Percentiles rank a stretch among this genome's conserved stretches.
These are phyloP conservation scores for Ploettnerulaceae sp. DNA, from an alignment of 2,329 filamentous ascomycete species.

Conservation along the genomic window DNA sequence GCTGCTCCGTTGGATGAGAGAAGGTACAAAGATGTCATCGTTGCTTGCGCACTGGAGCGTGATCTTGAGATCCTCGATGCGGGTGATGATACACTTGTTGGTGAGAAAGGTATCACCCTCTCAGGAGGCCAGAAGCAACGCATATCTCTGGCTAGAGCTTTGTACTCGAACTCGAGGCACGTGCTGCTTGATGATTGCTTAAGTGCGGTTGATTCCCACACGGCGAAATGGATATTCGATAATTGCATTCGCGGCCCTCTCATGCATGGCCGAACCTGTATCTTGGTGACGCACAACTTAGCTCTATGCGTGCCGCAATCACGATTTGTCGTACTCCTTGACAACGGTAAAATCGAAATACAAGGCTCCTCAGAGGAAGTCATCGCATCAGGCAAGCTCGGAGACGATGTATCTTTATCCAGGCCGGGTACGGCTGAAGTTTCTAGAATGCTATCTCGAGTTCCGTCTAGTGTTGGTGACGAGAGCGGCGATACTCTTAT, in stretches of 20 bases:
- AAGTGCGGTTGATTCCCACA: slow-evolving; percentile 95
- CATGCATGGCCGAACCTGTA: slow-evolving; percentile 85
- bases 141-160: slow-evolving; percentile 89
- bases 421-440: slow-evolving; percentile 62
- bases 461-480: slow-evolving; percentile 69
- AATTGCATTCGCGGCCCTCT: slow-evolving; percentile 85
- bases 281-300: slow-evolving; percentile 93
- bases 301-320: slow-evolving; percentile 79
- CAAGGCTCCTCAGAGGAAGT: slow-evolving; percentile 77
- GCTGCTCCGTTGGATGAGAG: slow-evolving; percentile 73
- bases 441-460: slow-evolving; percentile 72
- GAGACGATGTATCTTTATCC: slow-evolving; percentile 78
- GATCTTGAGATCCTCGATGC: slow-evolving; percentile 89
- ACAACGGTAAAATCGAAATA: slow-evolving; percentile 74
- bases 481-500: slow-evolving; percentile 52
- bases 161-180: slow-evolving; percentile 94
- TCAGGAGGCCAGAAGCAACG: slow-evolving; percentile 97
- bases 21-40: slow-evolving; percentile 81
- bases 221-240: slow-evolving; percentile 95
- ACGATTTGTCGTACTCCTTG: slow-evolving; percentile 75
- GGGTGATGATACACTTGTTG: slow-evolving; percentile 89
- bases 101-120: slow-evolving; percentile 94
- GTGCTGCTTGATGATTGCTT: slow-evolving; percentile 91
- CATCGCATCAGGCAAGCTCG: slow-evolving; percentile 81
- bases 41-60: slow-evolving; percentile 84